A percentile compares a stretch with the other conserved stretches of the same genome.
phyloP scores from a whole-genome alignment of 2,329 filamentous ascomycete genomes.

The Neopestalotiopsis clavispora region DNA sequence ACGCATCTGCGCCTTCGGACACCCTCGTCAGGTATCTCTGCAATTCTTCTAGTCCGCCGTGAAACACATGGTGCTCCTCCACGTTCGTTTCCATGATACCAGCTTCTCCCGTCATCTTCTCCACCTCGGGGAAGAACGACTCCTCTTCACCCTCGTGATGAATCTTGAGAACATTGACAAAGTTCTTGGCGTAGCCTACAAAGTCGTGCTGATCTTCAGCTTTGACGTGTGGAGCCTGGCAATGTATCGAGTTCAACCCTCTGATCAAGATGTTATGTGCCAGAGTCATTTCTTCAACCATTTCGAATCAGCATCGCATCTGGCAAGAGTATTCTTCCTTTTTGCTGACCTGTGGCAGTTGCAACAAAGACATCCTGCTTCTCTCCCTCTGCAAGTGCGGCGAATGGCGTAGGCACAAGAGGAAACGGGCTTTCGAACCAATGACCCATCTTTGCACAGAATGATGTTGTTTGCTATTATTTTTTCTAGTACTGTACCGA shows the following conservation, averaged over 20 bases:
- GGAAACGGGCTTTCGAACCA: constrained; percentile 15
- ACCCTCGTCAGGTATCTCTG: constrained; percentile 37
- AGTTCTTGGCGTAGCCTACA: constrained; percentile 37
- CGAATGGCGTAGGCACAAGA: constrained; percentile 15
- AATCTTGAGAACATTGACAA: constrained; percentile 35
- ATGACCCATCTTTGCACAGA: constrained; percentile 4
- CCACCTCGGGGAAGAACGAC: constrained; percentile 43
- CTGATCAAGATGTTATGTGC: constrained; percentile 43
- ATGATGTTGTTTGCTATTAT: neutral
- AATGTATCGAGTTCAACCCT: constrained; percentile 43
- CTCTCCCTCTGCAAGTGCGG: constrained; percentile 8
- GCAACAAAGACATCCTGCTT: constrained; percentile 25
- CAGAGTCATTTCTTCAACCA: constrained; percentile 33
- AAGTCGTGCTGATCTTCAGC: constrained; percentile 39
- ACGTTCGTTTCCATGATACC: constrained; percentile 47
- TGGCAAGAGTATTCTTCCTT: neutral
- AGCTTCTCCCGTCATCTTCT: constrained; percentile 37
- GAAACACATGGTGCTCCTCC: constrained; percentile 46
- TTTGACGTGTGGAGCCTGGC: constrained; percentile 38
- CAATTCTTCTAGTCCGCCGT: constrained; percentile 38
- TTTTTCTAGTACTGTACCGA: no score
- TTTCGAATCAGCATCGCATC: neutral
- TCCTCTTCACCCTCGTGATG: constrained; percentile 47
- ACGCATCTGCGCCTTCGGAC: constrained; percentile 31
- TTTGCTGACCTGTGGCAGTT: constrained; percentile 26